Evolutionary conservation across 768 basidiomycete genomes (phyloP).

Genomic region (Tylopilus sp.): DNA sequence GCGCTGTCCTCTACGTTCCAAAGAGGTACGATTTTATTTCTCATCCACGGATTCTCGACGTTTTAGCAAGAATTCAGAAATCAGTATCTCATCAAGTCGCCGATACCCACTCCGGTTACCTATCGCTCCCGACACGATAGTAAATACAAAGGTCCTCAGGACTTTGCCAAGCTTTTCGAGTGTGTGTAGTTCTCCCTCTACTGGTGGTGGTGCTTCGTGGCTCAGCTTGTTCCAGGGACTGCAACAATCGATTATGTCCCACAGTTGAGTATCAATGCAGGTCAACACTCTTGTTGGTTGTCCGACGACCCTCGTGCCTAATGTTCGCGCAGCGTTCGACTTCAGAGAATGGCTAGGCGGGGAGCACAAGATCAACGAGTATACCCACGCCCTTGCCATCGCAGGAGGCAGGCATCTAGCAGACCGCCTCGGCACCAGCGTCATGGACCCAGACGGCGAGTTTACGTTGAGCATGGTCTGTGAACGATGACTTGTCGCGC

Average conservation of each 20-base stretch:
- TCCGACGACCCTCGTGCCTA: neutral
- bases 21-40: slow-evolving; percentile 38
- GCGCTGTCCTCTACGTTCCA: slow-evolving; percentile 73
- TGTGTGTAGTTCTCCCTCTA: slow-evolving; percentile 22
- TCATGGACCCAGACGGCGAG: slow-evolving; percentile 59
- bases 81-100: slow-evolving; percentile 57
- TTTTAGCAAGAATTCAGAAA: slow-evolving; percentile 40
- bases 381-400: slow-evolving; percentile 67
- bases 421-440: slow-evolving; percentile 54
- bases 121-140: slow-evolving; percentile 50
- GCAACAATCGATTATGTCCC: slow-evolving; percentile 58
- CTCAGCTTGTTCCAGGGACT: slow-evolving; percentile 45
- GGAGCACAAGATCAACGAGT: slow-evolving; percentile 65
- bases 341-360: slow-evolving; percentile 77
- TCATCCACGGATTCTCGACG: neutral
- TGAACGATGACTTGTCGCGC: neutral
- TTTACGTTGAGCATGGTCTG: slow-evolving; percentile 69
- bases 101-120: slow-evolving; percentile 52
- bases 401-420: slow-evolving; percentile 61
- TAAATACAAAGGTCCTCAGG: slow-evolving; percentile 23
- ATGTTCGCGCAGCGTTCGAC: slow-evolving; percentile 50
- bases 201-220: neutral
- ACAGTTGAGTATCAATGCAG: slow-evolving; percentile 51
- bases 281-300: slow-evolving; percentile 28
- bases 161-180: slow-evolving; percentile 51